Conservation (phyloP, 2,329 filamentous ascomycete genomes). For the Arthrinium puccinioides region DNA sequence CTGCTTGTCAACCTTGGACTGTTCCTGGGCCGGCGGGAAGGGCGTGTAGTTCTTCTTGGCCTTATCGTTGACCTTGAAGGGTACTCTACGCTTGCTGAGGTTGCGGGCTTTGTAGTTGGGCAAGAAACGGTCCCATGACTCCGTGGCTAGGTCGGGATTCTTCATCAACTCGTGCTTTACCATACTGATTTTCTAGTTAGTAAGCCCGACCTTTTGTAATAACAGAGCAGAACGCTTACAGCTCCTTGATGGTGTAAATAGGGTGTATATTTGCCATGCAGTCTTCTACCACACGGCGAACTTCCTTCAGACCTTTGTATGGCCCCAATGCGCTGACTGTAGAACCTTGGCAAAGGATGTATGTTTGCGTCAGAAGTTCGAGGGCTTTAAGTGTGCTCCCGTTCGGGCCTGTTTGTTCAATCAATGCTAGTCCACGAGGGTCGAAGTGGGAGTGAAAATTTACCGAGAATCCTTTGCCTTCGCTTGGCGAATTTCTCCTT, state of each 20-base stretch:
- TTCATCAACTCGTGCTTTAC: conserved; percentile 89
- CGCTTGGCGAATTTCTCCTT: conserved; percentile 96
- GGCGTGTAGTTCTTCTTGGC: conserved; percentile 90
- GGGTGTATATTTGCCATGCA: conserved; percentile 95
- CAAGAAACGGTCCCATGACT: conserved; percentile 91
- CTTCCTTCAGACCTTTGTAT: conserved; percentile 89
- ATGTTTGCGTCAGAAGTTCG: conserved; percentile 82
- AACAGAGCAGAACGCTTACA: conserved; percentile 76
- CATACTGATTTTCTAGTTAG: conserved; percentile 28
- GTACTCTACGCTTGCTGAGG: conserved; percentile 74
- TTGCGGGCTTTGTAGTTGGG: conserved; percentile 96
- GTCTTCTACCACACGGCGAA: conserved; percentile 68
- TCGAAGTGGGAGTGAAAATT: too few relatives aligned
- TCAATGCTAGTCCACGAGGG: neutral
- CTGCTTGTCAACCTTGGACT: conserved; percentile 97
- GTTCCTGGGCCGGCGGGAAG: conserved; percentile 93
- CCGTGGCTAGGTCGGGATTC: conserved; percentile 75
- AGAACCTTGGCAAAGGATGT: conserved; percentile 83
- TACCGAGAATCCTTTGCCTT: conserved; percentile 65
- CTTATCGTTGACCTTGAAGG: conserved; percentile 87
- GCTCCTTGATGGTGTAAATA: conserved; percentile 71
- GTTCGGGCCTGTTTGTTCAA: conserved; percentile 54
- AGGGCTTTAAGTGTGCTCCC: conserved; percentile 91
- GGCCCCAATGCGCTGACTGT: conserved; percentile 79
- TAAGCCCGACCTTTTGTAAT: neutral